Conservation (phyloP, 306 rosid genomes). For the Castanea sativa region DNA sequence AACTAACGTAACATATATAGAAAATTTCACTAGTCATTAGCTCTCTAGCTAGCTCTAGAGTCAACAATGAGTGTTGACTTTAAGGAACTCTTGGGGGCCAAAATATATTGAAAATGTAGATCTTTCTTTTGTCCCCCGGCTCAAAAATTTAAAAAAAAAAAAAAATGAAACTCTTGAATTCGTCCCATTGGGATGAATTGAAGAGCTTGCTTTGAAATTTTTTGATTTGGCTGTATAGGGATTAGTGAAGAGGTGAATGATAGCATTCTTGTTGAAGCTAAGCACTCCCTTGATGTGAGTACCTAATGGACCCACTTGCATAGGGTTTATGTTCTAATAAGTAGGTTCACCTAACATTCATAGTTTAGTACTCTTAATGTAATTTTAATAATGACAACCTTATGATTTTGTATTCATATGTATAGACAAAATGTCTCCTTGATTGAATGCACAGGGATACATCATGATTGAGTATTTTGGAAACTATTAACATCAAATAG, state of each 20-base stretch:
- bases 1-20: neutral
- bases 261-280: constrained; percentile 36
- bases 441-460: constrained; percentile 49
- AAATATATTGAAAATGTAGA: constrained; percentile 4
- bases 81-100: constrained; percentile 15
- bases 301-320: constrained; percentile 46
- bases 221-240: constrained; percentile 26
- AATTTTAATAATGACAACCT: constrained; percentile 26
- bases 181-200: constrained; percentile 42
- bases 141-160: too few species aligned
- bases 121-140: neutral
- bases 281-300: constrained; percentile 32
- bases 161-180: neutral
- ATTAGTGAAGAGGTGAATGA: constrained; percentile 27
- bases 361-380: constrained; percentile 14
- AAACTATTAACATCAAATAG: constrained; percentile 1
- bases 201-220: constrained; percentile 34
- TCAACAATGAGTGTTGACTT: constrained; percentile 13
- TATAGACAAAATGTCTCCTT: constrained; percentile 70
- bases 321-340: constrained; percentile 34
- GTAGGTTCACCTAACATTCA: constrained; percentile 64
- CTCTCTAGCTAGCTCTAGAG: neutral
- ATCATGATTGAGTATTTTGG: constrained; percentile 29
- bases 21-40: neutral
- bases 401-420: constrained; percentile 58